A percentile compares a stretch with the other conserved stretches of the same genome.
Evolutionary conservation across 805 yeast species (phyloP).

Genomic region (Naumovozyma castellii): DNA sequence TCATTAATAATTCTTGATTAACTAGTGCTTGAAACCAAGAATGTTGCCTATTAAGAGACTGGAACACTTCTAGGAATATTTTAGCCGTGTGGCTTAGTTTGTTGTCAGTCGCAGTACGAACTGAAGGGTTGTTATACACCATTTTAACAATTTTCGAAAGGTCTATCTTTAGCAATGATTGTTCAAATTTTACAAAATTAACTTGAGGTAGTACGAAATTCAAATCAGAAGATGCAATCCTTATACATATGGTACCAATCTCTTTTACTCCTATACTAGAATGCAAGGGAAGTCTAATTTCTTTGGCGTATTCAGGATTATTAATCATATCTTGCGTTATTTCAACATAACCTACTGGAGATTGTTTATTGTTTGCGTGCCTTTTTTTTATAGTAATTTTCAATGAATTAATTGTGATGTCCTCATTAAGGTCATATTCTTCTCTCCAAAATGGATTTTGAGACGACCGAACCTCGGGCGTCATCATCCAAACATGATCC

Average conservation of each 20-base stretch:
- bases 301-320: conserved; percentile 16
- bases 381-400: conserved; percentile 37
- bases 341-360: conserved; percentile 43
- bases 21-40: conserved; percentile 66
- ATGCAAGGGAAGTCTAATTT: conserved; percentile 37
- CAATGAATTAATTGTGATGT: conserved; percentile 42
- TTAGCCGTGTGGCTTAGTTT: conserved; percentile 47
- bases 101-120: conserved; percentile 25
- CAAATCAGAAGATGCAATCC: conserved; percentile 38
- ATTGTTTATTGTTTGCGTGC: conserved; percentile 28
- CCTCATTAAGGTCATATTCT: conserved; percentile 52
- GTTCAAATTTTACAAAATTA: conserved; percentile 54
- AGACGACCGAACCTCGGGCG: conserved; percentile 47
- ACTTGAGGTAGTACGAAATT: conserved; percentile 51
- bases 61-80: conserved; percentile 65
- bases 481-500: conserved; percentile 69
- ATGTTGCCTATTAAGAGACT: conserved; percentile 55
- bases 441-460: conserved; percentile 78
- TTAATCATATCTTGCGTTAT: conserved; percentile 21
- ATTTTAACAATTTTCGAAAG: conserved; percentile 40
- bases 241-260: conserved; percentile 50
- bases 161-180: conserved; percentile 45
- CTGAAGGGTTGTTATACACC: conserved; percentile 2
- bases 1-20: conserved; percentile 49
- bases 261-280: conserved; percentile 27